Evolutionary conservation across 2,329 filamentous ascomycete genomes (phyloP).

Genomic region (Colletotrichum sp.): DNA sequence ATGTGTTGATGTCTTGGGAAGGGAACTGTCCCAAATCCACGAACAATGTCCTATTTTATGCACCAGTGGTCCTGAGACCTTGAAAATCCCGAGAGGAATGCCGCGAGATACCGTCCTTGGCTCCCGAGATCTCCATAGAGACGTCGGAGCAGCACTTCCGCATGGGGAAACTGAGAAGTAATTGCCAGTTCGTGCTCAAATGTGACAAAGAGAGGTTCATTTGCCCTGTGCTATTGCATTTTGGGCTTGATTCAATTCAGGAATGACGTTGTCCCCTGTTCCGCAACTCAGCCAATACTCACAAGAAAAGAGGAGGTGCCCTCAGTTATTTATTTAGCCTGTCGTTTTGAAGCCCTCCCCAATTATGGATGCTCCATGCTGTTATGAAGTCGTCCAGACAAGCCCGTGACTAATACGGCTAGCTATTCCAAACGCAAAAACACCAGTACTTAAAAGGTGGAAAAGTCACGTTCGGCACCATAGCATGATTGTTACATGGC

Average conservation of each 20-base stretch:
- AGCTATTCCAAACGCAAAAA: background rate
- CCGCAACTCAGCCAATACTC: background rate
- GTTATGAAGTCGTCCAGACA: background rate
- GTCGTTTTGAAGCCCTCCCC: fast-evolving
- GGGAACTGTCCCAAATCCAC: background rate
- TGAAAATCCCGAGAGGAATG: background rate
- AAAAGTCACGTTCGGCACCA: fast-evolving
- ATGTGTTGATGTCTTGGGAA: fast-evolving
- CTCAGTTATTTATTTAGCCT: background rate
- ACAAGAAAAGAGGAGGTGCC: fast-evolving
- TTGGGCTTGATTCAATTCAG: background rate
- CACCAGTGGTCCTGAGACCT: fast-evolving
- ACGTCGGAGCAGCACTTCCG: background rate
- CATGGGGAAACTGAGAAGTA: background rate
- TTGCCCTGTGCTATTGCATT: background rate
- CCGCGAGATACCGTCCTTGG: background rate
- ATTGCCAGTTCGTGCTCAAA: fast-evolving
- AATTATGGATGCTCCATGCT: fast-evolving
- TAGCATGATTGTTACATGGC: fast-evolving
- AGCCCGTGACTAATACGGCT: fast-evolving
- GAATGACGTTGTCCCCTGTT: fast-evolving
- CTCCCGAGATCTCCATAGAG: background rate
- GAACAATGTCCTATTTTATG: fast-evolving
- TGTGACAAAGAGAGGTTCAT: fast-evolving
- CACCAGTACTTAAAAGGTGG: fast-evolving